phyloP scores from a whole-genome alignment of 1,139 yeast species.

The Yamadazyma sp. region DNA sequence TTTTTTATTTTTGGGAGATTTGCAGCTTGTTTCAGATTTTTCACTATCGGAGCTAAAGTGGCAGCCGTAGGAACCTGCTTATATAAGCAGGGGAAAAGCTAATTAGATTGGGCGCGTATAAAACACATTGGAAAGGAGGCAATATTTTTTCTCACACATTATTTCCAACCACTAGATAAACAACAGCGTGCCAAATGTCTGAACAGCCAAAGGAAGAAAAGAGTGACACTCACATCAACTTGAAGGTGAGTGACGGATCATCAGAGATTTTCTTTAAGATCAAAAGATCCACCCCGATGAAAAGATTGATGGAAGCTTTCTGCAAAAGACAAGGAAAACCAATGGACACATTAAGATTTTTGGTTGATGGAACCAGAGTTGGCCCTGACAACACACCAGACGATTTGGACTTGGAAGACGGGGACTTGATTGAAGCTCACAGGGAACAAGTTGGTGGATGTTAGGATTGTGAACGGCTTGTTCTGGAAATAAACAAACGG shows the following conservation, averaged over 20 bases:
- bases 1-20: constrained; percentile 1
- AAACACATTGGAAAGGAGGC: neutral
- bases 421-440: constrained; percentile 97
- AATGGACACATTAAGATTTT: constrained; percentile 76
- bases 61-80: neutral
- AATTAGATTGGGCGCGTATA: neutral
- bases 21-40: constrained; percentile 1
- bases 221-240: constrained; percentile 76
- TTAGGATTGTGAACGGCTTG: neutral
- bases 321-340: constrained; percentile 97
- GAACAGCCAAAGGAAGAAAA: constrained; percentile 46
- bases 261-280: constrained; percentile 96
- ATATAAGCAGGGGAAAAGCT: neutral
- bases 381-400: constrained; percentile 90
- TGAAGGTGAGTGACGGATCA: constrained; percentile 90
- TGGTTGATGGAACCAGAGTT: constrained; percentile 91
- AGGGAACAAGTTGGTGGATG: constrained; percentile 83
- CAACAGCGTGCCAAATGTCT: constrained; percentile 11
- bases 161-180: neutral
- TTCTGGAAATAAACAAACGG: too few species aligned
- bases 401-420: constrained; percentile 87
- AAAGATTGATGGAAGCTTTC: constrained; percentile 95
- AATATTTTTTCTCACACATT: too few species aligned
- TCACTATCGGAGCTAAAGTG: too few species aligned
- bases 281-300: constrained; percentile 88